These are phyloP conservation scores for Edaphochlamys debaryana DNA, from an alignment of 139 green algal genomes.

Conservation along the genomic window DNA sequence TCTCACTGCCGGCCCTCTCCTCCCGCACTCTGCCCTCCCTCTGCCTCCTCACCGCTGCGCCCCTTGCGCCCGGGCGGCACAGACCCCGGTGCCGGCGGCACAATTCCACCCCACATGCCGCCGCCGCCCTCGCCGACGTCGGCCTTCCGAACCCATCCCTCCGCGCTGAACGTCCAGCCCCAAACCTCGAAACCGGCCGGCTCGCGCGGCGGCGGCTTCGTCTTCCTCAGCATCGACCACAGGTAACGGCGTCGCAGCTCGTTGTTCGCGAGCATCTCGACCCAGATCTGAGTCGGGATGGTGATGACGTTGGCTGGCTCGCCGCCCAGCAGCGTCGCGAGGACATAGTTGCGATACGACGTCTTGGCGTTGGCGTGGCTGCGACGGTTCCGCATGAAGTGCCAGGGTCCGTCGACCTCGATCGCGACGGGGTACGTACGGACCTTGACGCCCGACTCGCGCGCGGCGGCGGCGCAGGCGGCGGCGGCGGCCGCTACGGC, in stretches of 20 bases:
- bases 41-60: too few relatives aligned
- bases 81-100: too few relatives aligned
- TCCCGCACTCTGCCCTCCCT: too few relatives aligned
- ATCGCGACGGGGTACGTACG: neutral
- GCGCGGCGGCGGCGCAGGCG: too few relatives aligned
- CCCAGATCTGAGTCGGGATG: neutral
- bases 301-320: neutral
- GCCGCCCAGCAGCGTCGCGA: neutral
- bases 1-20: too few relatives aligned
- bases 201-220: neutral
- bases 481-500: neutral
- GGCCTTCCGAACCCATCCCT: too few relatives aligned
- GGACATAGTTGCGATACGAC: neutral
- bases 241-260: neutral
- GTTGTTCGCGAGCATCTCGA: neutral
- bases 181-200: too few relatives aligned
- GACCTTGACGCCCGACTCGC: neutral
- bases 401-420: constrained; percentile 25
- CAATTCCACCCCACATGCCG: too few relatives aligned
- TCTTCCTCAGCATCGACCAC: neutral
- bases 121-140: too few relatives aligned
- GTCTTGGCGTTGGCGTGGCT: neutral
- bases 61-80: too few relatives aligned
- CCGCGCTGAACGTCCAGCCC: too few relatives aligned
- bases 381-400: constrained; percentile 25